Evolutionary conservation across 106 monocot species (phyloP).

Genomic region (Phalaenopsis equestris): DNA sequence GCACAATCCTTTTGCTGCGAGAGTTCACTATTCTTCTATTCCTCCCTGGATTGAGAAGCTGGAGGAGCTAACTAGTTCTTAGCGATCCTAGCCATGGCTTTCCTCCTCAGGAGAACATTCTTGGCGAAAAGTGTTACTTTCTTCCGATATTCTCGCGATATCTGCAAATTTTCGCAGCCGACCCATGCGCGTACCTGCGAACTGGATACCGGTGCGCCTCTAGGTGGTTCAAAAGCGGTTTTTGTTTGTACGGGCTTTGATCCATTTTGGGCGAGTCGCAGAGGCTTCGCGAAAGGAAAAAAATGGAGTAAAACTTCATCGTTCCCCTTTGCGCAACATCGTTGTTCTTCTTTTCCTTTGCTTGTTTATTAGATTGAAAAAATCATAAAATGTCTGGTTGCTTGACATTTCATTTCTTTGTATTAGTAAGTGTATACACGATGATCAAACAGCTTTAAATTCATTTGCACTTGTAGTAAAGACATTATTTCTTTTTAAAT

Average conservation of each 20-base stretch:
- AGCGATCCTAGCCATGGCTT: slow-evolving; percentile 24
- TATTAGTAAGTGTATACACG: background rate
- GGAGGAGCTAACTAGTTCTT: background rate
- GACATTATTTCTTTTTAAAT: background rate
- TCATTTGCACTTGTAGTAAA: background rate
- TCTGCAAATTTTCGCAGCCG: slow-evolving; percentile 20
- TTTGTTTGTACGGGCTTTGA: background rate
- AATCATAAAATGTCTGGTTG: background rate
- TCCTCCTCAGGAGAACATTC: slow-evolving; percentile 25
- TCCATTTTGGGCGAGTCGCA: slow-evolving; percentile 20
- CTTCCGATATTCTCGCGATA: slow-evolving; percentile 23
- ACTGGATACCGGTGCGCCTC: background rate
- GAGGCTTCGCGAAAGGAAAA: slow-evolving; percentile 61
- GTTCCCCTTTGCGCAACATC: background rate
- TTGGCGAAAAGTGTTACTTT: slow-evolving; percentile 13
- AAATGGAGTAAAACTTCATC: slow-evolving; percentile 38
- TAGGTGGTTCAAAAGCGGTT: background rate
- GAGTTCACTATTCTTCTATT: background rate
- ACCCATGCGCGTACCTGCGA: slow-evolving; percentile 9
- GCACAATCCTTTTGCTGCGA: too few relatives aligned
- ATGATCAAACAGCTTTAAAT: background rate
- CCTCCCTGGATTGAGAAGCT: background rate
- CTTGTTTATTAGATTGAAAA: background rate
- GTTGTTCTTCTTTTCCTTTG: background rate
- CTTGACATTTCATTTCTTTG: background rate